Evolutionary conservation across 768 basidiomycete species (phyloP), one percentile per base, ranked within the genome.

Genomic region (Mycena alexandri): DNA sequence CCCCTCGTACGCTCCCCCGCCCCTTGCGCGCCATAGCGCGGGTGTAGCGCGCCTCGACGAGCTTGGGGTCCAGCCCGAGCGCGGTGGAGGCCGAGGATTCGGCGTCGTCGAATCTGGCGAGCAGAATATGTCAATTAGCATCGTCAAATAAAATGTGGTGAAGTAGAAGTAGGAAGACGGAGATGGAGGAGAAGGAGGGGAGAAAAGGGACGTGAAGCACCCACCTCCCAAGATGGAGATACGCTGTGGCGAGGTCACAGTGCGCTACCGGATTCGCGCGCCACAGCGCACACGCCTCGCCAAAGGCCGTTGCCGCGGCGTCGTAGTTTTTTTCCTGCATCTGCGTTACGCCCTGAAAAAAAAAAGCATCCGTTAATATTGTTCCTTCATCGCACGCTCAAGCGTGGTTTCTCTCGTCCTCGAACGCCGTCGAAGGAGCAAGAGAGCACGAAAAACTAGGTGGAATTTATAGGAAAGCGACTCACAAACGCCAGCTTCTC

Each of bases 191-290:
- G n/a, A n/a, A n/a, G n/a, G n/a, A n/a, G n/a, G n/a, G n/a, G n/a
- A n/a, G n/a, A 55, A 48, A 47, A 46, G 25, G 16, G 60, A 25
- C n/a, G n/a, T n/a, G n/a, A 10, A 33, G 21, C 9, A 67, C 70
- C 17, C 50, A 71, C 70, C 66, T 53, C 41, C 66, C 70, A 5
- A 68, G 66, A 47, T 71, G 70, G 11, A 71, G 50, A 43, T 65
- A 71, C 53, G 70, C 70, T 8, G 70, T 71, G 19, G 70, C 70
- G 29, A 71, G 70, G 44, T 71, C 70, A 33, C 70, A 71, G 48
- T 65, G 65, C 2, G 53, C 44, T 13, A 71, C 66, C 21, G 70
- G 63, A 38, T 71, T 71, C 6, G 54, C 21, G 38, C 63, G 58
- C 70, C 70, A 71, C 13, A 68, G 50, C 10, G 16, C 61, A 51